These are phyloP conservation scores for Rheum nobile DNA, from an alignment of 148 eudicot genomes.

Conservation along the genomic window DNA sequence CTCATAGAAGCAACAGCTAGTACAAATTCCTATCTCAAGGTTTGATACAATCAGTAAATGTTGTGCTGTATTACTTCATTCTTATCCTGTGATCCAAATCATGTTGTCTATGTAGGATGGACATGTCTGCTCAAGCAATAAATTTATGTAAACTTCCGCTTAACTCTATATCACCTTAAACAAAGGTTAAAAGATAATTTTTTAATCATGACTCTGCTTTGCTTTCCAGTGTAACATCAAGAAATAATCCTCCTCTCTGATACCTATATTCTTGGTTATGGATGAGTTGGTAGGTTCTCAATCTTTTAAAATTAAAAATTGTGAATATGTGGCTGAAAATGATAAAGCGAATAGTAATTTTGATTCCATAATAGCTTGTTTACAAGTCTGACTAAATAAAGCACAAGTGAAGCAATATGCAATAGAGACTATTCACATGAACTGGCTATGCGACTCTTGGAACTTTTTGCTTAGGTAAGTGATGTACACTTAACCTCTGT, in stretches of 20 bases:
- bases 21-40: conserved; percentile 80
- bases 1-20: conserved; percentile 55
- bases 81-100: neutral
- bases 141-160: neutral
- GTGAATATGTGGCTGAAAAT: neutral
- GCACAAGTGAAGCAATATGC: neutral
- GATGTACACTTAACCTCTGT: neutral
- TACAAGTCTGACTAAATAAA: neutral
- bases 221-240: neutral
- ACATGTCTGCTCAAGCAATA: neutral
- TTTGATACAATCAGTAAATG: conserved; percentile 15
- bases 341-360: neutral
- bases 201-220: neutral
- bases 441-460: neutral
- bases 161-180: neutral
- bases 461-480: neutral
- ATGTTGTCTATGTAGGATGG: neutral
- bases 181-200: neutral
- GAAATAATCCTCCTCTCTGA: neutral
- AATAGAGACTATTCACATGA: neutral
- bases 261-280: neutral
- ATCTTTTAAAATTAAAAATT: neutral
- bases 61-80: neutral
- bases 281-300: neutral
- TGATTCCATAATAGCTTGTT: neutral